A percentile compares a stretch with the other conserved stretches of the same genome.
These are phyloP conservation scores for Teunomyces funiuensis DNA, from an alignment of 805 yeast species.

Conservation along the genomic window DNA sequence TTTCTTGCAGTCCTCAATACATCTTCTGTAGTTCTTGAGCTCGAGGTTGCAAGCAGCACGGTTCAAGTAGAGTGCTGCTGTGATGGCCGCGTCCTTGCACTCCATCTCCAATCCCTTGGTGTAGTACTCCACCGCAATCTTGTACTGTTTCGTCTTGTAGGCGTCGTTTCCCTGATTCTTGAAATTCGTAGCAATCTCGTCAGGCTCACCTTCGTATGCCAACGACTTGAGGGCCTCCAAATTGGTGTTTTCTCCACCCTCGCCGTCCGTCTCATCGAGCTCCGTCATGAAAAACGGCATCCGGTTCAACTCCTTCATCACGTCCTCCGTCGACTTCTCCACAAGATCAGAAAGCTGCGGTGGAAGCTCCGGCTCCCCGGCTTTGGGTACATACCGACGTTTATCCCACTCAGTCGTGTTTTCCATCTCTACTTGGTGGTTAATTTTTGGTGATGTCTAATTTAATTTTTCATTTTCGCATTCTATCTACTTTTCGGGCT, in stretches of 20 bases:
- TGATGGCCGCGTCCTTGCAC: constrained; percentile 55
- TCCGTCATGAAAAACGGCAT: constrained; percentile 94
- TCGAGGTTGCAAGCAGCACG: constrained; percentile 92
- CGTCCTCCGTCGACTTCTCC: constrained; percentile 70
- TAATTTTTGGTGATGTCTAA: neutral
- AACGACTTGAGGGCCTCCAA: constrained; percentile 88
- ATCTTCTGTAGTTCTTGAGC: constrained; percentile 77
- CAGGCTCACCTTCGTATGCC: constrained; percentile 94
- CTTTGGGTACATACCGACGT: constrained; percentile 39
- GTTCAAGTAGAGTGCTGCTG: constrained; percentile 67
- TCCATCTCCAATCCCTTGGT: constrained; percentile 75
- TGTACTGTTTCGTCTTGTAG: constrained; percentile 67
- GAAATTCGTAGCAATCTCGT: constrained; percentile 86
- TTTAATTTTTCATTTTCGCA: constrained; percentile 18
- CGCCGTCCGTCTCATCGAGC: constrained; percentile 73
- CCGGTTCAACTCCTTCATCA: constrained; percentile 73
- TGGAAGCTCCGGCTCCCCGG: constrained; percentile 73
- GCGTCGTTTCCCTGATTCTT: constrained; percentile 92
- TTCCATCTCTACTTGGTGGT: neutral
- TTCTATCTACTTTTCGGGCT: constrained; percentile 1
- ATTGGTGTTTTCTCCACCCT: constrained; percentile 69
- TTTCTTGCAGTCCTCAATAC: constrained; percentile 81
- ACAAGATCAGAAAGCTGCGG: constrained; percentile 72
- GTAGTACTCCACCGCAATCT: constrained; percentile 75
- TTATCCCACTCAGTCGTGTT: constrained; percentile 43